Conservation (phyloP, 2,329 filamentous ascomycete genomes). For the Furcasterigmium sp. region DNA sequence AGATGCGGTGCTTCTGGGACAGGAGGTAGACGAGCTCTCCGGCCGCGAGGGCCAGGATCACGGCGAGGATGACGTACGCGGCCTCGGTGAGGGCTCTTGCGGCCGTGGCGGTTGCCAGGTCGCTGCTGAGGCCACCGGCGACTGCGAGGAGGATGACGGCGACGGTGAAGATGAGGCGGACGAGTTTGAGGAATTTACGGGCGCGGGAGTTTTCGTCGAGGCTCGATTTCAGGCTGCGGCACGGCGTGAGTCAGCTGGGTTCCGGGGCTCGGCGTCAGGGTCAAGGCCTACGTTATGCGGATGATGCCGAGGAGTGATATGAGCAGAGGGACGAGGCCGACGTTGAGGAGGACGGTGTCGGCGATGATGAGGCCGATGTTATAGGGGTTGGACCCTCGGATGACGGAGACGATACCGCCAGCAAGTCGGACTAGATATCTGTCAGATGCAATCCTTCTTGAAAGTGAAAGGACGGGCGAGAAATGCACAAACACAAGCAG, state of each 20-base stretch:
- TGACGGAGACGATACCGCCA: constrained; percentile 20
- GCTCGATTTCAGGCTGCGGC: constrained; percentile 14
- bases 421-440: constrained; percentile 17
- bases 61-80: constrained; percentile 16
- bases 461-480: no score
- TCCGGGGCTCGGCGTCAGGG: neutral
- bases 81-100: constrained; percentile 13
- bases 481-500: constrained; percentile 1
- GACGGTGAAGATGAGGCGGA: constrained; percentile 12
- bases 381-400: constrained; percentile 12
- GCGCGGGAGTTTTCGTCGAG: constrained; percentile 11
- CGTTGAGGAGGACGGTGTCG: constrained; percentile 20
- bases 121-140: constrained; percentile 14
- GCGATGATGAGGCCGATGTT: constrained; percentile 18
- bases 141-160: constrained; percentile 13
- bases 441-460: neutral
- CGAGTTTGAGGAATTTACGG: constrained; percentile 8
- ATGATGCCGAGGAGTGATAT: constrained; percentile 18
- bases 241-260: neutral
- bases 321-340: constrained; percentile 21
- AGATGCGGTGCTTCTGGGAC: constrained; percentile 6
- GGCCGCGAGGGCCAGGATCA: constrained; percentile 11
- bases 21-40: constrained; percentile 12
- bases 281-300: constrained; percentile 17
- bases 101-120: neutral